Evolutionary conservation across 192 early-diverging fungal species (phyloP).

Genomic region (Jimgerdemannia flammicorona): DNA sequence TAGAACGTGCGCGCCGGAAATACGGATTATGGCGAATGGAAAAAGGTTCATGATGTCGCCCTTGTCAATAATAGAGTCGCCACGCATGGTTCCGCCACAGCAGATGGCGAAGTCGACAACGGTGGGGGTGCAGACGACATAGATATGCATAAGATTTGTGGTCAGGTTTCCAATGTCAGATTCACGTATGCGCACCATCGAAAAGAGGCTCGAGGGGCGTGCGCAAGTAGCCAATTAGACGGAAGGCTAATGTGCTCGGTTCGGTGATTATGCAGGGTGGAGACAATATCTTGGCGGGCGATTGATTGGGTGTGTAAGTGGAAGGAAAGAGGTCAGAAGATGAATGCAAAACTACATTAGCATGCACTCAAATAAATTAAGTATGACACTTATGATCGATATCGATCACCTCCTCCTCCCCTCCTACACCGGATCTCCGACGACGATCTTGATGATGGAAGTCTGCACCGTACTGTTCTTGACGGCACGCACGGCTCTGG

Average conservation of each 20-base stretch:
- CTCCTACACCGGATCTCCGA: not conserved
- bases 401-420: conserved; percentile 18
- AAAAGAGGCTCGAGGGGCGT: conserved; percentile 50
- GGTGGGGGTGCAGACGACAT: conserved; percentile 14
- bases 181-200: conserved; percentile 51
- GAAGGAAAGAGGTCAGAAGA: not conserved
- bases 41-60: conserved; percentile 65
- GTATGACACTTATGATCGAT: not conserved
- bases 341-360: not conserved
- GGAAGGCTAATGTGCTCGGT: conserved; percentile 41
- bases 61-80: conserved; percentile 48
- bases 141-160: conserved; percentile 57
- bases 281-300: conserved; percentile 38
- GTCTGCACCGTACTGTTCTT: conserved; percentile 68
- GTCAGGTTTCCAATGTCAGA: conserved; percentile 58
- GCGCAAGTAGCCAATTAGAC: conserved; percentile 50
- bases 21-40: conserved; percentile 60
- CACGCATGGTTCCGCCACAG: conserved; percentile 62
- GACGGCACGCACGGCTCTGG: conserved; percentile 37
- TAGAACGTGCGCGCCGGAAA: conserved; percentile 60
- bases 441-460: not conserved
- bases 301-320: conserved; percentile 19
- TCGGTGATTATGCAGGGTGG: conserved; percentile 36
- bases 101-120: conserved; percentile 39
- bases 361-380: not conserved